A percentile compares a stretch with the other conserved stretches of the same genome.
These are phyloP conservation scores for Paraconiothyrium brasiliense DNA, from an alignment of 2,329 filamentous ascomycete species.

Conservation along the genomic window DNA sequence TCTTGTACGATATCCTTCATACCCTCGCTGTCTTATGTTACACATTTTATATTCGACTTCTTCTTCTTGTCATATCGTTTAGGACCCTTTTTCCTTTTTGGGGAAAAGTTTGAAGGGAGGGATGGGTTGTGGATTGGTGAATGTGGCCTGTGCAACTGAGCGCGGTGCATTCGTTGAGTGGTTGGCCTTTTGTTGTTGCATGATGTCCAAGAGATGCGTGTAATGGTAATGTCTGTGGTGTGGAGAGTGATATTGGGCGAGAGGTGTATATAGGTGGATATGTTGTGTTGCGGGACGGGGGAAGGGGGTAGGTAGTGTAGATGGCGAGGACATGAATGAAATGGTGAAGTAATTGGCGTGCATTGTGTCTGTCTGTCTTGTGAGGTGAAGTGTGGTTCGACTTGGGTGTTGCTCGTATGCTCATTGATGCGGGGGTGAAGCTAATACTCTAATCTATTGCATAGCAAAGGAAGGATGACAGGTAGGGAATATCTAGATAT, in stretches of 20 bases:
- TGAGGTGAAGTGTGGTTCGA: neutral
- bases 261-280: neutral
- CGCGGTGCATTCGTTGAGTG: neutral
- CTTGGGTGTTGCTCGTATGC: too few relatives aligned
- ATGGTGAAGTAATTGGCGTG: neutral
- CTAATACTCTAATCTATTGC: too few relatives aligned
- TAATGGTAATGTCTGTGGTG: slow-evolving; percentile 15
- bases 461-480: too few relatives aligned
- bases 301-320: neutral
- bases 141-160: slow-evolving; percentile 10
- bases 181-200: neutral
- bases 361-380: neutral
- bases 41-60: neutral
- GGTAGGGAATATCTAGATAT: too few relatives aligned
- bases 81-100: slow-evolving; percentile 8
- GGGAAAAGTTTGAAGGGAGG: neutral
- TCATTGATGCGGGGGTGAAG: too few relatives aligned
- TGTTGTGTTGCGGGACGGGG: neutral
- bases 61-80: slow-evolving; percentile 12
- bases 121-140: neutral
- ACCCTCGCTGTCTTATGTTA: slow-evolving; percentile 25
- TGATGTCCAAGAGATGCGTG: neutral
- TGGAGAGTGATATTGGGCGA: neutral
- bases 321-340: neutral
- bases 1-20: slow-evolving; percentile 26